Evolutionary conservation across 2,329 filamentous ascomycete genomes (phyloP).

Genomic region (Ceratocystis colombiana): DNA sequence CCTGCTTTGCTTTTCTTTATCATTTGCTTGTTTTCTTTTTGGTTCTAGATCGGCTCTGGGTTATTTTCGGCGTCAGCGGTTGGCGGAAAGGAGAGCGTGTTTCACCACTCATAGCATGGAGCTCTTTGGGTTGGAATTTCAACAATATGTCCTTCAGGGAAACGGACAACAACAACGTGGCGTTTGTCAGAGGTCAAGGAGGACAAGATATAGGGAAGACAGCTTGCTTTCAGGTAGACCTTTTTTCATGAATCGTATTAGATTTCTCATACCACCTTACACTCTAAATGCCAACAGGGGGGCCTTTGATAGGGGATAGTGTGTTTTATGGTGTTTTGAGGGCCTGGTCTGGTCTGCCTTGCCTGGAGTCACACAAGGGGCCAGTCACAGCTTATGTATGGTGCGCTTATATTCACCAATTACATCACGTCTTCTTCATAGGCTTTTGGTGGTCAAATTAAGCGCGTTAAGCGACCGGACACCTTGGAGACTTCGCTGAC

Average conservation of each 20-base stretch:
- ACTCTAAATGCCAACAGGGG: no score
- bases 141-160: not conserved
- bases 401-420: conserved; percentile 1
- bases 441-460: not conserved
- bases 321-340: not conserved
- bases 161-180: conserved; percentile 5
- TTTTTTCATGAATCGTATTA: conserved; percentile 1
- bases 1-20: conserved; percentile 1
- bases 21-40: not conserved
- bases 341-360: not conserved
- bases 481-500: not conserved
- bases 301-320: not conserved
- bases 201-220: not conserved
- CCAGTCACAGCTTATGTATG: not conserved
- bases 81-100: not conserved
- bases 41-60: conserved; percentile 4
- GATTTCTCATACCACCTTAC: not conserved
- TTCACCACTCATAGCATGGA: not conserved
- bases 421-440: not conserved
- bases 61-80: conserved; percentile 4
- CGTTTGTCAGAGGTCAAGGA: not conserved
- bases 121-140: conserved; percentile 5
- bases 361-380: conserved; percentile 1
- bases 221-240: conserved; percentile 4
- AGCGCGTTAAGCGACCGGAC: not conserved